Evolutionary conservation across 306 rosid genomes (phyloP).

Genomic region (Acmispon strigosus): DNA sequence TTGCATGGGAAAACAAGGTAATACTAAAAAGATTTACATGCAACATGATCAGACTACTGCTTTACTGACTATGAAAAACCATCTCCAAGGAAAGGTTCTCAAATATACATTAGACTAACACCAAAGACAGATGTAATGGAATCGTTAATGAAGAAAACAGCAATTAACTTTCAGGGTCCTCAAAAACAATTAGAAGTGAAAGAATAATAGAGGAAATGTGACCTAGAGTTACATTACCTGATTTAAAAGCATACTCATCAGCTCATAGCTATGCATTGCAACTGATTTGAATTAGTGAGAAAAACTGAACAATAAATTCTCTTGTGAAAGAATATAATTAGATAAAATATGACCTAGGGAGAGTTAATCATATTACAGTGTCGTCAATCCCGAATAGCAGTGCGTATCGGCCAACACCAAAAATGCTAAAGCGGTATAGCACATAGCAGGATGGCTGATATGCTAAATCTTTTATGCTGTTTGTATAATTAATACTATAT

Average conservation of each 20-base stretch:
- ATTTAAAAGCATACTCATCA: background rate
- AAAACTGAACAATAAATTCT: background rate
- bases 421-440: too few relatives aligned
- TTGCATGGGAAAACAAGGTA: background rate
- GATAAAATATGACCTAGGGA: too few relatives aligned
- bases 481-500: too few relatives aligned
- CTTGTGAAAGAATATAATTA: too few relatives aligned
- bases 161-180: background rate
- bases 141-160: background rate
- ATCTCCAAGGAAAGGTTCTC: background rate
- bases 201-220: background rate
- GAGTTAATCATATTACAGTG: too few relatives aligned
- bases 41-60: background rate
- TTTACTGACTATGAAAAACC: background rate
- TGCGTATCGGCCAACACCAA: too few relatives aligned
- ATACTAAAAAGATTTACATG: background rate
- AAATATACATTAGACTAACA: background rate
- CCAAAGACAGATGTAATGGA: background rate
- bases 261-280: background rate
- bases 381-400: too few relatives aligned
- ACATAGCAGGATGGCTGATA: too few relatives aligned
- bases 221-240: background rate
- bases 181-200: background rate
- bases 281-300: background rate
- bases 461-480: too few relatives aligned